Evolutionary conservation across 2,329 filamentous ascomycete species (phyloP), one percentile per base, ranked within the genome.

Genomic region (Ceratocystis alfenasii): DNA sequence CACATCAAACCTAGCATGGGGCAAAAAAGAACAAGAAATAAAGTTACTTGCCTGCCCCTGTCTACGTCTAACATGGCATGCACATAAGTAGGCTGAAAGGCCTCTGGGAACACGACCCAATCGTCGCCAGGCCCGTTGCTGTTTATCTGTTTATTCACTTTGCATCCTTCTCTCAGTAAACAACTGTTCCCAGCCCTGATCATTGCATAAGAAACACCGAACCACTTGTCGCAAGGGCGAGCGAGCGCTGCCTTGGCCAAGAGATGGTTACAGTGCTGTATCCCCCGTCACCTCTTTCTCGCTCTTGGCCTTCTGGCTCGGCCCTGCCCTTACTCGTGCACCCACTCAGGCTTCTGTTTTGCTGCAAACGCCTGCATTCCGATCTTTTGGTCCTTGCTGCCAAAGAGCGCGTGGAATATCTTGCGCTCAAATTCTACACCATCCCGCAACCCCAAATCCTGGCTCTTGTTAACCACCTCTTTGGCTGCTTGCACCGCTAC

Each of bases 401-500:
- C 94, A 78, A 99, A 99, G 72, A 96, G 74, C 30, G 86, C 83
- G 77, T 99, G 94, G 80, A 99, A 99, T 44, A 97, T 82, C 64
- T 92, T 84, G 73, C 94, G 83, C 82, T 99, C 94, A 77, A 86
- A 97, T 78, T 99, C 94, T 1, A 99, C 88, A 15, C 94, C 94
- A 73, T 97, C 94, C 71, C 88, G 80, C 68, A 99, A 78, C 2
- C 87, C 81, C 70, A 96, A 77, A 72, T 99, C 94, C 80, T 97
- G 92, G 76, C 91, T 96, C 86, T 96, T 97, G 75, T 97, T 96
- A 66, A 99, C 93, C n/a, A 94, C 93, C 80, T 99, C 94, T 81
- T 99, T 99, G 66, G 84, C 87, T 10, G 89, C 94, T 78, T 90
- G 86, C 67, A 95, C 85, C 1, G 93, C 89, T n/a, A 99, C 87